Percentiles rank a stretch among this genome's conserved stretches.
phyloP scores from a whole-genome alignment of 2,329 filamentous ascomycete genomes.

The Ophiostoma ulmi region DNA sequence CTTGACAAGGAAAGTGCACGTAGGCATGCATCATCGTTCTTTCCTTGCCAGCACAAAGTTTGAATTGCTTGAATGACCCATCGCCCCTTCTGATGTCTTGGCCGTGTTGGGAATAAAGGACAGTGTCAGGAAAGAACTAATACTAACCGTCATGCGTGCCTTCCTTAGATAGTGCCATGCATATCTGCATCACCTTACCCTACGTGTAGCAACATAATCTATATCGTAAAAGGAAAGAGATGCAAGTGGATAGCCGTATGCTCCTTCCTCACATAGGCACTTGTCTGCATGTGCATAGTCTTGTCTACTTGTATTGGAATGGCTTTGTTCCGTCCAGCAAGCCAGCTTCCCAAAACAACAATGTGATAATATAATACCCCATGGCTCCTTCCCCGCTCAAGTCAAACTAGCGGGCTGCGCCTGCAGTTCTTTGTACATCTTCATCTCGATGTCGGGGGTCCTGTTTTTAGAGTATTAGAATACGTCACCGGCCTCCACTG shows the following conservation, averaged over 20 bases:
- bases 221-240: background rate
- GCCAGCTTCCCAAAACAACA: background rate
- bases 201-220: background rate
- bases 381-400: background rate
- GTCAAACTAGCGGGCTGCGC: background rate
- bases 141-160: background rate
- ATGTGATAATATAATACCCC: background rate
- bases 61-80: background rate
- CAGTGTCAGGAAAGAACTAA: background rate
- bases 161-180: background rate
- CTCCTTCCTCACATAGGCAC: background rate
- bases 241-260: background rate
- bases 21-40: slow-evolving; percentile 4
- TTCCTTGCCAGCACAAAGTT: background rate
- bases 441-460: background rate
- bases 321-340: background rate
- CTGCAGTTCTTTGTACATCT: background rate
- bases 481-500: slow-evolving; percentile 19
- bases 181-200: background rate
- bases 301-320: background rate
- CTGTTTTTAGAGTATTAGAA: slow-evolving; percentile 4
- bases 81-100: background rate
- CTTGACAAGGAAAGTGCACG: background rate
- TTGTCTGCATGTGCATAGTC: background rate
- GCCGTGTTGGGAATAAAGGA: background rate